Base-by-base conservation (phyloP, 2,329 filamentous ascomycete genomes). In the Clonostachys byssicola region DNA sequence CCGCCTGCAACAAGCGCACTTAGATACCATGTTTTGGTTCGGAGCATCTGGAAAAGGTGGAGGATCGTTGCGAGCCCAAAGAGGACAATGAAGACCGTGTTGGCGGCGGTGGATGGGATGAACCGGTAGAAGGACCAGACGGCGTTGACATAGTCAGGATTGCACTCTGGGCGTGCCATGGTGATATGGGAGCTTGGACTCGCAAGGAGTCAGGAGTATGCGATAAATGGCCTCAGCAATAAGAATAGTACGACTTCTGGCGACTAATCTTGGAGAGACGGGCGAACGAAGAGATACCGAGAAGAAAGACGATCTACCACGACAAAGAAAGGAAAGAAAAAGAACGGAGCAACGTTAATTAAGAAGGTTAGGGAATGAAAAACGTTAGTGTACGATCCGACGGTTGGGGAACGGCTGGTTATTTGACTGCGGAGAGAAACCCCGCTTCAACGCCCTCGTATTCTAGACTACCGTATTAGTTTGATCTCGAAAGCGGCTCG, bases 21-120 rank as follows among this genome's bases (percentile, higher is more conserved):
- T 5, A 60, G 38, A 23, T 59, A 60, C 58, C 56, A 59, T 34
- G 58, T 60, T 40, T 44, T 50, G 5, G 58, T 58, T 39, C 39
- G 52, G 43, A 51, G 52, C 18, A 60, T 54, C 36, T 60, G 58
- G 6, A 59, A 43, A 3, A 34, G 23, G 33, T 60, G 58, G 2
- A 60, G 40, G 10, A 59, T 9, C 1, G 55, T 55, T 5, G 55
- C 48, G 12, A 55, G 44, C 1, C 38, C 49, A n/a, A 60, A 59
- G 13, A 59, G 51, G 20, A 56, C 54, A 2, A 55, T 43, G 46
- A 59, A 59, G 12, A 55, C 45, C 16, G 46, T 38, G 14, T 57
- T 30, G 9, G 23, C 23, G 9, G 23, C 23, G 23, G 23, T 30
- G 9, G 23, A 30, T 30, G 56, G 41, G 48, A 52, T 39, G 42